These are phyloP conservation scores for Starmera pachycereana DNA, from an alignment of 805 yeast genomes.

Conservation along the genomic window DNA sequence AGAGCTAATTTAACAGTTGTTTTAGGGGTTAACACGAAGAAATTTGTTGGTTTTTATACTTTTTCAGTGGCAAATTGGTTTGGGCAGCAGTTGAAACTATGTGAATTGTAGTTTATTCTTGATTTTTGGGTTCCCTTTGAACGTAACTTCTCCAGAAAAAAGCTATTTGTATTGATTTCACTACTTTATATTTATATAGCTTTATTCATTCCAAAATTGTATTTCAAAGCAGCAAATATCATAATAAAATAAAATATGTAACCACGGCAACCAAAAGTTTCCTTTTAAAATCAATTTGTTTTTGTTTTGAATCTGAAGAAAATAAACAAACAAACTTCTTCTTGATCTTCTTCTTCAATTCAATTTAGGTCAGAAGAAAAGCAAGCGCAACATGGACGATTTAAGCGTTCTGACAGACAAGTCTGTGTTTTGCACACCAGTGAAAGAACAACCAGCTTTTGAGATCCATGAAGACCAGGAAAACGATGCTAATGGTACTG, in stretches of 20 bases:
- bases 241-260: too few relatives aligned
- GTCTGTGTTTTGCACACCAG: conserved; percentile 15
- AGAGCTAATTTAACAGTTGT: not conserved
- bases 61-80: conserved; percentile 10
- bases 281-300: not conserved
- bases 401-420: conserved; percentile 1
- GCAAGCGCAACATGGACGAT: conserved; percentile 1
- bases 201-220: too few relatives aligned
- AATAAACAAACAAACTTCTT: too few relatives aligned
- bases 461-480: conserved; percentile 8
- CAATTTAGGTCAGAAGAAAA: not conserved
- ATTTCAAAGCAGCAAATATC: too few relatives aligned
- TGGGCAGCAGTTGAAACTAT: conserved; percentile 1
- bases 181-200: too few relatives aligned
- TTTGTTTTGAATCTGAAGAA: not conserved
- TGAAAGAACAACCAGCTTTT: conserved; percentile 9
- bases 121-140: too few relatives aligned
- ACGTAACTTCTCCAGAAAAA: too few relatives aligned
- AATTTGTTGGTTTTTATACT: conserved; percentile 11
- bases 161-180: not conserved
- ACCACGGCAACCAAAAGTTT: too few relatives aligned
- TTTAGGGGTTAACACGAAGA: not conserved
- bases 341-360: not conserved
- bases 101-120: too few relatives aligned
- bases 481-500: conserved; percentile 8